These are phyloP conservation scores for Epichloe uncinata DNA, from an alignment of 2,329 filamentous ascomycete genomes.

Conservation along the genomic window DNA sequence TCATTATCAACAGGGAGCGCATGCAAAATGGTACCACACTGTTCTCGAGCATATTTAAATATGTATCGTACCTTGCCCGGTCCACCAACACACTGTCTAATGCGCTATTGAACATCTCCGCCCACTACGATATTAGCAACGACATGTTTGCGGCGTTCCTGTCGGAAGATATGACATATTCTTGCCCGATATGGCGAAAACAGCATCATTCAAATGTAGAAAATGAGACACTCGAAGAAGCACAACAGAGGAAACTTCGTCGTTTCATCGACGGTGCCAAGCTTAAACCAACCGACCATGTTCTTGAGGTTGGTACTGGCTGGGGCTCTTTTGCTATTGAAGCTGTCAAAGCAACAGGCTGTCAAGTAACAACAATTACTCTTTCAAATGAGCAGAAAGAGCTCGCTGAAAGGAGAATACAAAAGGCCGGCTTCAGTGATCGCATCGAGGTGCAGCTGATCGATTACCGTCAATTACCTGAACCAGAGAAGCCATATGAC, in stretches of 20 bases:
- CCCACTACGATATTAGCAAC: conserved; percentile 66
- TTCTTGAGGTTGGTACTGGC: conserved; percentile 63
- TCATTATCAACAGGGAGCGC: conserved; percentile 53
- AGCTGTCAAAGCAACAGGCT: conserved; percentile 52
- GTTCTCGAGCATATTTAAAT: conserved; percentile 44
- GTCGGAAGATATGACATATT: conserved; percentile 66
- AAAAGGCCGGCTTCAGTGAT: conserved; percentile 42
- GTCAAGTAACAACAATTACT: conserved; percentile 55
- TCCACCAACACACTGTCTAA: conserved; percentile 44
- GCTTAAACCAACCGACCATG: conserved; percentile 51
- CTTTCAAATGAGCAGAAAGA: conserved; percentile 56
- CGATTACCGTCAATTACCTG: conserved; percentile 52
- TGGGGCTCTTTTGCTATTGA: conserved; percentile 65
- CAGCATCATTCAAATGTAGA: neutral
- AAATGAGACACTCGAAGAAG: conserved; percentile 46
- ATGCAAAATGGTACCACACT: conserved; percentile 52
- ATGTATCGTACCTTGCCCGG: conserved; percentile 43
- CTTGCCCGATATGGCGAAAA: conserved; percentile 50
- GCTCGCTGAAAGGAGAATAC: conserved; percentile 52
- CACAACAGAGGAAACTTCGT: conserved; percentile 53
- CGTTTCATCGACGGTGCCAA: conserved; percentile 52
- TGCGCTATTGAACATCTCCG: conserved; percentile 51
- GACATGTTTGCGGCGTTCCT: conserved; percentile 64
- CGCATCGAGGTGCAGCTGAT: conserved; percentile 51
- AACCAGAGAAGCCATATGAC: conserved; percentile 45